These are phyloP conservation scores for Pestalotiopsis sp. DNA, from an alignment of 2,329 filamentous ascomycete genomes.

Conservation along the genomic window DNA sequence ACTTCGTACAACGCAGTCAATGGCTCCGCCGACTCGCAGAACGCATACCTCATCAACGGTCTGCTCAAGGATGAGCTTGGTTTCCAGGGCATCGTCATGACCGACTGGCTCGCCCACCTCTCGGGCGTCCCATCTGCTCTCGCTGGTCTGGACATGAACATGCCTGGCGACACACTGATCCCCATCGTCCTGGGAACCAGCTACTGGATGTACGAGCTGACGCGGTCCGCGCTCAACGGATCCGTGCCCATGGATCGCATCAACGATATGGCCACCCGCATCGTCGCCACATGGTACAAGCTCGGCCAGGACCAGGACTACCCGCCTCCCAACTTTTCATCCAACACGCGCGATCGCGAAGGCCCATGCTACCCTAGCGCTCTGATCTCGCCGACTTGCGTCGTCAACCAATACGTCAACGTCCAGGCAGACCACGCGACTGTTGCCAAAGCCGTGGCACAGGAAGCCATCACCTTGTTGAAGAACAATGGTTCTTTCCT, in stretches of 20 bases:
- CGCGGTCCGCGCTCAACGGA: slow-evolving; percentile 57
- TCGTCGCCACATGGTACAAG: slow-evolving; percentile 62
- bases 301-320: slow-evolving; percentile 61
- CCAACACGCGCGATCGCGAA: slow-evolving; percentile 56
- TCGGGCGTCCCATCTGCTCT: slow-evolving; percentile 74
- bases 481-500: slow-evolving; percentile 67
- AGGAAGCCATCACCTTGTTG: slow-evolving; percentile 59
- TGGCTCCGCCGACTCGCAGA: slow-evolving; percentile 67
- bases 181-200: slow-evolving; percentile 48
- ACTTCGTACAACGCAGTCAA: slow-evolving; percentile 78
- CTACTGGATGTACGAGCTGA: slow-evolving; percentile 59
- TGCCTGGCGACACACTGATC: slow-evolving; percentile 58
- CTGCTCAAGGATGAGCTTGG: slow-evolving; percentile 75
- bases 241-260: slow-evolving; percentile 57
- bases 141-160: slow-evolving; percentile 70
- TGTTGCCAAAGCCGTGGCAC: slow-evolving; percentile 55
- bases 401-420: slow-evolving; percentile 71
- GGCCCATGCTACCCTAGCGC: slow-evolving; percentile 62
- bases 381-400: slow-evolving; percentile 59
- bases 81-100: slow-evolving; percentile 72
- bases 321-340: slow-evolving; percentile 60
- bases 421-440: slow-evolving; percentile 56
- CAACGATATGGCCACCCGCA: slow-evolving; percentile 59
- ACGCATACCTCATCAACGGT: slow-evolving; percentile 69
- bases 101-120: slow-evolving; percentile 76